Conservation (phyloP, 495 filamentous ascomycete species). For the Tuber brumale region DNA sequence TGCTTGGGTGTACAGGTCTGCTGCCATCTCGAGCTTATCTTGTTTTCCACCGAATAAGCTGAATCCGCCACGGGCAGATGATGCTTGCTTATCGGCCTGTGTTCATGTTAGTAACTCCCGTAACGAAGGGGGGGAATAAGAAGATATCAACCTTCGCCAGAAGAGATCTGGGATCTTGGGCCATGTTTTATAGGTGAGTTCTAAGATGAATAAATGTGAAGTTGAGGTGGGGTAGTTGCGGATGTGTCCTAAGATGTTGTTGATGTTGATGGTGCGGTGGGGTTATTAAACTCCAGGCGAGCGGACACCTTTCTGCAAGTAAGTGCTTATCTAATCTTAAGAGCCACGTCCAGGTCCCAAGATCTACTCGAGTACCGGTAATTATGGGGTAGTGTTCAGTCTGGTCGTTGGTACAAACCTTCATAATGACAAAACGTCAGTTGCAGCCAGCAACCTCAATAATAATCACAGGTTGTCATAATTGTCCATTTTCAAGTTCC, state of each 20-base stretch:
- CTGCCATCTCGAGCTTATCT: slow-evolving; percentile 79
- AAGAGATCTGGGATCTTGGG: slow-evolving; percentile 32
- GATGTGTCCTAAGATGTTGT: background rate
- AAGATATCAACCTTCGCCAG: slow-evolving; percentile 20
- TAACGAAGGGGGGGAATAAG: background rate
- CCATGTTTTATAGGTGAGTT: slow-evolving; percentile 10
- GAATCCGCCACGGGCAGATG: slow-evolving; percentile 63
- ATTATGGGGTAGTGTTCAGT: too few species aligned
- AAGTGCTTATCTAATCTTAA: background rate
- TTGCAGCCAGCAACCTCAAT: too few species aligned
- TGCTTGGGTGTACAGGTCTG: slow-evolving; percentile 71
- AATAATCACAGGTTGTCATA: too few species aligned
- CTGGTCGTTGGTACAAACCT: too few species aligned
- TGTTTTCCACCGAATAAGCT: slow-evolving; percentile 69
- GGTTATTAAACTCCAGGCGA: background rate
- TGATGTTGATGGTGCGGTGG: background rate
- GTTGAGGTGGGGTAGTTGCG: background rate
- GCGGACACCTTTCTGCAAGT: background rate
- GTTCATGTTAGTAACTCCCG: slow-evolving; percentile 12
- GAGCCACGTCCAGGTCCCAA: background rate
- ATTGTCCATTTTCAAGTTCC: too few species aligned
- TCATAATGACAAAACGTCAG: too few species aligned
- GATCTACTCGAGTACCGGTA: too few species aligned
- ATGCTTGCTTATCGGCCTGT: slow-evolving; percentile 72
- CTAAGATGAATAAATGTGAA: background rate